Evolutionary conservation across 2,329 filamentous ascomycete genomes (phyloP).

Genomic region (Rutstroemia sp.): DNA sequence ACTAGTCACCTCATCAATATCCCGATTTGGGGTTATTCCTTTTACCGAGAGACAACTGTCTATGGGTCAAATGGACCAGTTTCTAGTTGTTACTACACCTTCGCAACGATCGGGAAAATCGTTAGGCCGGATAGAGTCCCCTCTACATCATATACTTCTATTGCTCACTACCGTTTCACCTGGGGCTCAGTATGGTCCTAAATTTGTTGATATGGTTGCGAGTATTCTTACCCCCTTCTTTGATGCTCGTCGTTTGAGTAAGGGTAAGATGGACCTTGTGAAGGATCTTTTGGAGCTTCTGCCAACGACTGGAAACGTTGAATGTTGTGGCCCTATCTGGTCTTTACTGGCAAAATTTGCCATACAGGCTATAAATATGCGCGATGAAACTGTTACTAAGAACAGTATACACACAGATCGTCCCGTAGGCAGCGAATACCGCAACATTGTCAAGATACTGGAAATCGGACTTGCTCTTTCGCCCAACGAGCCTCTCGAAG

Average conservation of each 20-base stretch:
- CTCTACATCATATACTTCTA: slow-evolving; percentile 59
- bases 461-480: slow-evolving; percentile 47
- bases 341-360: slow-evolving; percentile 24
- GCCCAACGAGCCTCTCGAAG: slow-evolving; percentile 20
- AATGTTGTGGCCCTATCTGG: slow-evolving; percentile 22
- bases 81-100: slow-evolving; percentile 59
- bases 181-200: slow-evolving; percentile 18
- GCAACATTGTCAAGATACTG: slow-evolving; percentile 61
- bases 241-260: slow-evolving; percentile 30
- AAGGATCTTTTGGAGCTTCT: slow-evolving; percentile 23
- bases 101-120: slow-evolving; percentile 46
- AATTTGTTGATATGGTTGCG: slow-evolving; percentile 31
- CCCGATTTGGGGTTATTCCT: slow-evolving; percentile 48
- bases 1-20: slow-evolving; percentile 42
- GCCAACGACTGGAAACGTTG: slow-evolving; percentile 24
- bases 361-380: slow-evolving; percentile 15
- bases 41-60: slow-evolving; percentile 56
- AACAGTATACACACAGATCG: slow-evolving; percentile 34
- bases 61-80: slow-evolving; percentile 44
- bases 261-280: slow-evolving; percentile 32
- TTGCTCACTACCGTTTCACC: slow-evolving; percentile 37
- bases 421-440: slow-evolving; percentile 59
- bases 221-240: slow-evolving; percentile 53
- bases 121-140: slow-evolving; percentile 44
- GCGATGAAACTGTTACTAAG: slow-evolving; percentile 12